Percentiles rank a stretch among this genome's conserved stretches.
Evolutionary conservation across 2,329 filamentous ascomycete species (phyloP).

Genomic region (Aureobasidium melanogenum): DNA sequence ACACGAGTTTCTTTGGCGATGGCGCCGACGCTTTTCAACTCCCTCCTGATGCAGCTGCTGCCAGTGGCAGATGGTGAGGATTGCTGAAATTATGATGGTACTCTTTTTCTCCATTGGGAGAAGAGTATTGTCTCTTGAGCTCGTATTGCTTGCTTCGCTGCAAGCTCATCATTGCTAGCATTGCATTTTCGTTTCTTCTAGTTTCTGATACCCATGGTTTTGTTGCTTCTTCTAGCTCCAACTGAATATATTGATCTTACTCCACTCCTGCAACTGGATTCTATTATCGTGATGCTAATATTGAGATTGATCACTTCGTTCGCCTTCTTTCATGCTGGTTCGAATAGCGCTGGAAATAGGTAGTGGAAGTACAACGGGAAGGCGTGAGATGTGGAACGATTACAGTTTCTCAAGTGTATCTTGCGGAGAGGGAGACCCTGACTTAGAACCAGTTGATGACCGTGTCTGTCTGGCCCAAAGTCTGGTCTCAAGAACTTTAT

Average conservation of each 20-base stretch:
- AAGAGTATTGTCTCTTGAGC: background rate
- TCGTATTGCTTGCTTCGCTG: background rate
- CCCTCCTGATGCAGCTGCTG: background rate
- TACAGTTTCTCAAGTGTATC: too few species aligned
- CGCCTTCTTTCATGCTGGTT: too few species aligned
- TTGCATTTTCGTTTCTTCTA: background rate
- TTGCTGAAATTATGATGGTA: background rate
- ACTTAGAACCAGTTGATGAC: too few species aligned
- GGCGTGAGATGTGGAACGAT: background rate
- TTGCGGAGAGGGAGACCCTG: too few species aligned
- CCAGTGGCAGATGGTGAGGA: slow-evolving; percentile 3
- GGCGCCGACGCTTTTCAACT: slow-evolving; percentile 14
- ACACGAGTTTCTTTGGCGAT: slow-evolving; percentile 15
- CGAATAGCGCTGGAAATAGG: too few species aligned
- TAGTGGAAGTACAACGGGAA: background rate
- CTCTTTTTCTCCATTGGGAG: background rate
- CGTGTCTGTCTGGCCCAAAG: too few species aligned
- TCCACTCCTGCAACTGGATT: too few species aligned
- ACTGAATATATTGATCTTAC: background rate
- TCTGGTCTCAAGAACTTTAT: too few species aligned
- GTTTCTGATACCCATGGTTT: background rate
- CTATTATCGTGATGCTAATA: background rate
- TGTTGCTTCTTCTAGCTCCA: background rate
- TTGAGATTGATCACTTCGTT: too few species aligned
- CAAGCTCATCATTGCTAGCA: background rate